These are phyloP conservation scores for Fusarium sambucinum DNA, from an alignment of 2,329 filamentous ascomycete species.

Conservation along the genomic window DNA sequence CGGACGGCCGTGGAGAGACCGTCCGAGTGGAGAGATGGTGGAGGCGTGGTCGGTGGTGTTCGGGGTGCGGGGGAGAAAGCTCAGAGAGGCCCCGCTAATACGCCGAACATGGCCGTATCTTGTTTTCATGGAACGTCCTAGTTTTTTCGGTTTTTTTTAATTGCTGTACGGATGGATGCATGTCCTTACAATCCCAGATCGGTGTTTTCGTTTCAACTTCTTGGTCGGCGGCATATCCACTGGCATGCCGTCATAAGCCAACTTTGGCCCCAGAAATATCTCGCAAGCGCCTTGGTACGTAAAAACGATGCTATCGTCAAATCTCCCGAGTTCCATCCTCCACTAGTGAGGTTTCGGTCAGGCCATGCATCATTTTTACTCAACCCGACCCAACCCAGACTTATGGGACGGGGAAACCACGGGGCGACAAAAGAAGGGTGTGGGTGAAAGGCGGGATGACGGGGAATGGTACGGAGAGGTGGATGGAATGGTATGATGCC, in stretches of 20 bases:
- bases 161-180: background rate
- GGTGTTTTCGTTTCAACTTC: conserved; percentile 21
- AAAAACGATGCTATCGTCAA: conserved; percentile 34
- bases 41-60: conserved; percentile 37
- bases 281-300: background rate
- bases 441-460: conserved; percentile 42
- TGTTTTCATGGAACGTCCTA: conserved; percentile 30
- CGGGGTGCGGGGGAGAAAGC: conserved; percentile 46
- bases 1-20: conserved; percentile 41
- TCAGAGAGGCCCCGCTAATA: conserved; percentile 47
- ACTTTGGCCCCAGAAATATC: conserved; percentile 17
- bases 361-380: conserved; percentile 39
- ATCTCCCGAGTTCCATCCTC: conserved; percentile 12
- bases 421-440: conserved; percentile 29
- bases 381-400: conserved; percentile 30
- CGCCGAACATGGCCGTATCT: conserved; percentile 43
- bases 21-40: conserved; percentile 39
- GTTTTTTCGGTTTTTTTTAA: conserved; percentile 5
- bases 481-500: conserved; percentile 34
- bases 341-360: conserved; percentile 39
- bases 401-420: conserved; percentile 35
- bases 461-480: conserved; percentile 34
- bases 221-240: conserved; percentile 21
- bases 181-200: background rate
- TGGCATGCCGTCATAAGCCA: conserved; percentile 37